These are phyloP conservation scores for Aphanomyces invadans DNA, from an alignment of 352 stramenopile species.

Conservation along the genomic window DNA sequence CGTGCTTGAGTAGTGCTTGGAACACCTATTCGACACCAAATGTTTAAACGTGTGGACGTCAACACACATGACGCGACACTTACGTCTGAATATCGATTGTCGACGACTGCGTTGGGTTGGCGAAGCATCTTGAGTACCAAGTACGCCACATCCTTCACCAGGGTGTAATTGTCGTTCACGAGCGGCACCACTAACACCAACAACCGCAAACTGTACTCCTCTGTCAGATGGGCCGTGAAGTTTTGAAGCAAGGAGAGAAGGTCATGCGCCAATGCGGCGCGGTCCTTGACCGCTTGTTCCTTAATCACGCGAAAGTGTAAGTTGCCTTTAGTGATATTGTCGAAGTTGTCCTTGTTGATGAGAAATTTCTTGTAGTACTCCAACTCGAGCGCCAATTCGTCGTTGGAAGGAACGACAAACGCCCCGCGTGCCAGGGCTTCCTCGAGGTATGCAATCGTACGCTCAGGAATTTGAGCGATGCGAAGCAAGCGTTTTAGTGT, in stretches of 20 bases:
- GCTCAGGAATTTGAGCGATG: constrained; percentile 11
- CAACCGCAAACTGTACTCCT: constrained; percentile 14
- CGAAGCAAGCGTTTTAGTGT: background rate
- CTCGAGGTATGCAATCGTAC: constrained; percentile 3
- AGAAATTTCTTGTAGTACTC: constrained; percentile 8
- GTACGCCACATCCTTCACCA: constrained; percentile 3
- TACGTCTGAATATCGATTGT: constrained; percentile 16
- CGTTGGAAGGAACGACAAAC: constrained; percentile 16
- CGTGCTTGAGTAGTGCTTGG: constrained; percentile 5
- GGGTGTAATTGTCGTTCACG: background rate
- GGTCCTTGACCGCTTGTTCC: constrained; percentile 6
- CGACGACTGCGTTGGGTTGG: background rate
- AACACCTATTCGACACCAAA: constrained; percentile 11
- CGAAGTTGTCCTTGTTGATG: background rate
- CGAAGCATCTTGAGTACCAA: constrained; percentile 15
- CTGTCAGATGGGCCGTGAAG: background rate
- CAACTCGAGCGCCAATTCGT: background rate
- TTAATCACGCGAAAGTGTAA: constrained; percentile 19
- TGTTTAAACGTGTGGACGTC: no score
- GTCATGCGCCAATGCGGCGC: background rate
- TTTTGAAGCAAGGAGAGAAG: constrained; percentile 6
- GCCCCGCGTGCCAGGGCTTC: background rate
- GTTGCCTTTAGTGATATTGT: background rate
- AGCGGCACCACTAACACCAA: background rate
- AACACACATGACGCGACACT: background rate